A percentile compares a stretch with the other conserved stretches of the same genome.
These are phyloP conservation scores for Zymoseptoria brevis DNA, from an alignment of 2,329 filamentous ascomycete genomes.

Conservation along the genomic window DNA sequence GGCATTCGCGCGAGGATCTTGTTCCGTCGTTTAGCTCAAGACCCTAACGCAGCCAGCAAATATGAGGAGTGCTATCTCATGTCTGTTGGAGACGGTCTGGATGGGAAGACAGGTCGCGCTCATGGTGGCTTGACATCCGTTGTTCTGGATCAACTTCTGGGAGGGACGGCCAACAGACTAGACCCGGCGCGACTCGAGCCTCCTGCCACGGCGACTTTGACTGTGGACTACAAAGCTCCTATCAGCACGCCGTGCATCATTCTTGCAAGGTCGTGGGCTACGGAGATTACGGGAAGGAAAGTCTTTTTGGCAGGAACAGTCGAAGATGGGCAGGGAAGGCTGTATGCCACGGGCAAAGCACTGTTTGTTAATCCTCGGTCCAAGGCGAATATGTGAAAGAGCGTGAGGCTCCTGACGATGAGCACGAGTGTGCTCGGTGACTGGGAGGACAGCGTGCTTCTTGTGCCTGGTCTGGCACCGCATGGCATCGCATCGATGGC, in stretches of 20 bases:
- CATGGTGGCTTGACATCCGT: constrained; percentile 19
- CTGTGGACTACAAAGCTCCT: constrained; percentile 18
- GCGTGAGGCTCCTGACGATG: background rate
- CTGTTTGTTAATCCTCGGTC: constrained; percentile 12
- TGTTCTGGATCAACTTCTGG: constrained; percentile 17
- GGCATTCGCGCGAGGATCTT: constrained; percentile 14
- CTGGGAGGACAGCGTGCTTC: too few relatives aligned
- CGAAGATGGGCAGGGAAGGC: constrained; percentile 13
- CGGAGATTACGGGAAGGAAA: constrained; percentile 14
- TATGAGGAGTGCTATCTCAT: constrained; percentile 16
- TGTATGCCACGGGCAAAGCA: constrained; percentile 14
- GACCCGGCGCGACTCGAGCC: constrained; percentile 3
- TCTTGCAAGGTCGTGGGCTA: constrained; percentile 15
- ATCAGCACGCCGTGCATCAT: constrained; percentile 16
- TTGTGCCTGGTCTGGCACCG: too few relatives aligned
- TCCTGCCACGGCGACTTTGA: constrained; percentile 19
- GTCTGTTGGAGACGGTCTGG: constrained; percentile 15
- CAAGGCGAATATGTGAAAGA: background rate
- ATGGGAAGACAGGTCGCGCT: constrained; percentile 17
- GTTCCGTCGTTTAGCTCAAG: constrained; percentile 12
- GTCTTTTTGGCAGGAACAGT: constrained; percentile 14
- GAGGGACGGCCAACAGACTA: constrained; percentile 3
- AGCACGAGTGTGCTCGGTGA: too few relatives aligned
- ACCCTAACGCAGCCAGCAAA: constrained; percentile 10
- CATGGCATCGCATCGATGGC: too few relatives aligned